A percentile compares a stretch with the other conserved stretches of the same genome.
phyloP scores from a whole-genome alignment of 495 filamentous ascomycete species.

The Collariella sp. region DNA sequence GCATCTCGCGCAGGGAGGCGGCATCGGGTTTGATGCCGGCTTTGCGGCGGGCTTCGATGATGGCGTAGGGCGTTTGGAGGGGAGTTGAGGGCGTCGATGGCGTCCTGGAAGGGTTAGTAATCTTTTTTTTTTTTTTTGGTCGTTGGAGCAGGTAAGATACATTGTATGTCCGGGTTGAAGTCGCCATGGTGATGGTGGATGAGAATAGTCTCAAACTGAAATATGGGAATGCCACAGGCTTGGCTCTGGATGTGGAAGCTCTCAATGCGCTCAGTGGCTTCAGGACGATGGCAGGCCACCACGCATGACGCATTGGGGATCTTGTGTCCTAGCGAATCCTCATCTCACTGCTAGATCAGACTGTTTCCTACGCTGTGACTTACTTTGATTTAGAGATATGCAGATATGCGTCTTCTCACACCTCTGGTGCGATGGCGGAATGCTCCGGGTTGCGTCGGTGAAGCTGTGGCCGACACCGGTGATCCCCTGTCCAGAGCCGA shows the following conservation, averaged over 20 bases:
- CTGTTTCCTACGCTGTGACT: no score
- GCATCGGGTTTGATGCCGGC: slow-evolving; percentile 60
- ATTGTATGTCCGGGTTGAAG: slow-evolving; percentile 18
- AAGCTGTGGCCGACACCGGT: neutral
- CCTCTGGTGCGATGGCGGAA: neutral
- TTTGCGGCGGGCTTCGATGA: slow-evolving; percentile 65
- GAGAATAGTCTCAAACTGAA: neutral
- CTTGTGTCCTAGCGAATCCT: neutral
- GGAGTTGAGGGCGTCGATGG: slow-evolving; percentile 78
- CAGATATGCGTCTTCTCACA: neutral
- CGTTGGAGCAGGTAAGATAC: neutral
- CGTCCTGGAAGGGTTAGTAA: slow-evolving; percentile 46
- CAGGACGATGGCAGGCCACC: slow-evolving; percentile 8
- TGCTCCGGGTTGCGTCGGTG: slow-evolving; percentile 8
- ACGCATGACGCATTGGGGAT: slow-evolving; percentile 16
- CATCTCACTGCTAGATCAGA: neutral
- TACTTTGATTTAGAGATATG: neutral
- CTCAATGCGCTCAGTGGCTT: neutral
- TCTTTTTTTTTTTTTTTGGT: neutral
- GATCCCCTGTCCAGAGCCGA: neutral
- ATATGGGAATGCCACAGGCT: neutral
- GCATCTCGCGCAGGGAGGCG: slow-evolving; percentile 63
- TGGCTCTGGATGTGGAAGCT: no score
- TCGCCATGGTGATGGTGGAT: slow-evolving; percentile 11
- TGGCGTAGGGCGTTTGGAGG: slow-evolving; percentile 77